Conservation (phyloP, 148 eudicot species). For the Amaranthus hypochondriacus region DNA sequence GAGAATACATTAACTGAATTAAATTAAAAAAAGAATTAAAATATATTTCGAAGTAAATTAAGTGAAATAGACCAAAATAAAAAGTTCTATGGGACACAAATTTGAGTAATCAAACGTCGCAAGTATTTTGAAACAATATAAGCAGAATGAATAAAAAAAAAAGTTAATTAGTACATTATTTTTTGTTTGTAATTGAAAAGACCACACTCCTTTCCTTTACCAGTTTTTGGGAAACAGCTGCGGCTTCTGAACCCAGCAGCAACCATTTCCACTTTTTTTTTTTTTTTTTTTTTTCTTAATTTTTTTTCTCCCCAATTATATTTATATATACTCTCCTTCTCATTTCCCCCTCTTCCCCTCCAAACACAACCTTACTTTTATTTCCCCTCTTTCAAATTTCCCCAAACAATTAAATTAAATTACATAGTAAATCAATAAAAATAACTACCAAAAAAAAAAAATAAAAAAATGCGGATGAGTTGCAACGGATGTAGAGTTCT, state of each 20-base stretch:
- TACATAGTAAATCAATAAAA: background rate
- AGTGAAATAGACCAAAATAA: too few relatives aligned
- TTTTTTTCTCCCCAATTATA: background rate
- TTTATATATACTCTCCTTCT: background rate
- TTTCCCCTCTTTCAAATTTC: background rate
- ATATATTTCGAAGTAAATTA: too few relatives aligned
- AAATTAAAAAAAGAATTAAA: too few relatives aligned
- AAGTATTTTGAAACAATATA: too few relatives aligned
- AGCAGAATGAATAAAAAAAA: too few relatives aligned
- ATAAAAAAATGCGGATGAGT: conserved; percentile 62
- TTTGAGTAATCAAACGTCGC: too few relatives aligned
- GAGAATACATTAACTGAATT: too few relatives aligned
- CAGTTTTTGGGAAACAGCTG: conserved; percentile 39
- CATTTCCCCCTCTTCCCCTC: background rate
- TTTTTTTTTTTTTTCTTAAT: background rate
- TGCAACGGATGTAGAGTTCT: conserved; percentile 85
- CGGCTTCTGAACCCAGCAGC: conserved; percentile 36
- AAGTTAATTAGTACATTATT: too few relatives aligned
- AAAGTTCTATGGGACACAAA: too few relatives aligned
- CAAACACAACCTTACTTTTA: conserved; percentile 1
- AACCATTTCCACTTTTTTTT: background rate
- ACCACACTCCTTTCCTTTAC: conserved; percentile 14
- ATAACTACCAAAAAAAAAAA: conserved; percentile 2
- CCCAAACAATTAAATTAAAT: too few relatives aligned
- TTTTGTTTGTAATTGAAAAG: background rate